Base-by-base conservation (phyloP, 1,284 basidiomycete genomes). In the Leccinum glutinopallens region DNA sequence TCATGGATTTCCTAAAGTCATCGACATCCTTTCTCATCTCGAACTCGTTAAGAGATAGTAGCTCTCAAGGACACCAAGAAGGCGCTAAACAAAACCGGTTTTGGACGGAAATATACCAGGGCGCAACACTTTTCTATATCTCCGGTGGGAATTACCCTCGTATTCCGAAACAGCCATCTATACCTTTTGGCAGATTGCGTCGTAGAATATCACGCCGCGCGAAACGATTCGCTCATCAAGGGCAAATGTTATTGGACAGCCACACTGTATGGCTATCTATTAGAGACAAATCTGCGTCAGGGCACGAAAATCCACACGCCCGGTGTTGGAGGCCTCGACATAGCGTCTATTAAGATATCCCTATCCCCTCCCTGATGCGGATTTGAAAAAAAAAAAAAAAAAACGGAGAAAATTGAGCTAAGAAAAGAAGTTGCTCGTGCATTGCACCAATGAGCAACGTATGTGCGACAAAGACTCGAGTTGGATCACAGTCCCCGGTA, bases 401-500 rank as follows among this genome's bases (percentile, higher is more conserved):
- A 96, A 97, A 80, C 80, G 94, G 66, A 80, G 97, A 62, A 96
- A 93, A 76, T 82, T 99, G 75, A 96, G 92, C 25, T 29, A 29
- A 29, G 25, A 97, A 83, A 93, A 93, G 76, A 97, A 94, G 76
- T 74, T 92, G 35, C 80, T 98, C 4, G 90, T 98, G 8, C 95
- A 99, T 77, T 1, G 87, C 97, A 7, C 97, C 97, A 1, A 98
- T 99, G 97, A 97, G 94, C 75, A 97, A 98, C 73, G 92, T 98
- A 90, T 94, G 80, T 98, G 97, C 74, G 97, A 99, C 81, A 98
- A 98, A 78, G 97, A 99, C 73, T 95, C 96, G 1, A 96, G 99
- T 2, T 99, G 94, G 83, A 92, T 99, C 71, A 98, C 98, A 73
- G 96, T 98, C 3, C 93, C 94, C 4, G 97, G 97, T 1, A 96